Evolutionary conservation across 257 asterid species (phyloP), one percentile per base, ranked within the genome.

Genomic region (Cruciata laevipes): DNA sequence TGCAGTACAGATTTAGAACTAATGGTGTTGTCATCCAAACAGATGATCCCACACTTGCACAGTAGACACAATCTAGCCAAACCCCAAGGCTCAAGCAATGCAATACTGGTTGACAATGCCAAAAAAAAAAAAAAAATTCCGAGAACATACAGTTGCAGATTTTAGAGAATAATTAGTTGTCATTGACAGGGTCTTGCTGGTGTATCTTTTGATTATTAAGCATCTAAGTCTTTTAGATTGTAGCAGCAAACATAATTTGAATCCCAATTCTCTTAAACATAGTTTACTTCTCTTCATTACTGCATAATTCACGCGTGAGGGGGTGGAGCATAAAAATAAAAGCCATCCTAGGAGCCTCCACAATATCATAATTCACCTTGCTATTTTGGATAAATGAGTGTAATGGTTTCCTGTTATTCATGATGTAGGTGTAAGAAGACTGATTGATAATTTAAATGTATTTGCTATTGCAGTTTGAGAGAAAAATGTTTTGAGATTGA

Each of bases 381-480:
- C 52, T 69, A 52, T 33, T 21, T 61, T 66, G 61, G 38, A 61
- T 21, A 20, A 70, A 35, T 58, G 49, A 24, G 24, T 42, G 14
- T 4, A 51, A 25, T 25, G 38, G 20, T 4, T 12, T 53, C 59
- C 44, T 24, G 13, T 63, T 11, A 37, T 37, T 64, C 51, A 30
- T 53, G 44, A 10, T 51, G 18, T 0, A 23, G 49, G 24, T 20
- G 8, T 13, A 63, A 10, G 49, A 31, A 64, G 59, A 13, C 30
- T 37, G 57, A 18, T 53, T 47, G 44, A 49, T 49, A 44, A 49
- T 51, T 32, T 66, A 4, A 7, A 63, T 31, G 13, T 23, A 53
- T 32, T 18, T 35, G 52, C 40, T 37, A n/a, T 47, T 11, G 68
- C 2, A 61, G 38, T 42, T 52, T 25, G 38, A 17, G 37, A 20